Evolutionary conservation across 2,329 filamentous ascomycete species (phyloP).

Genomic region (Tolypocladium ophioglossoides): DNA sequence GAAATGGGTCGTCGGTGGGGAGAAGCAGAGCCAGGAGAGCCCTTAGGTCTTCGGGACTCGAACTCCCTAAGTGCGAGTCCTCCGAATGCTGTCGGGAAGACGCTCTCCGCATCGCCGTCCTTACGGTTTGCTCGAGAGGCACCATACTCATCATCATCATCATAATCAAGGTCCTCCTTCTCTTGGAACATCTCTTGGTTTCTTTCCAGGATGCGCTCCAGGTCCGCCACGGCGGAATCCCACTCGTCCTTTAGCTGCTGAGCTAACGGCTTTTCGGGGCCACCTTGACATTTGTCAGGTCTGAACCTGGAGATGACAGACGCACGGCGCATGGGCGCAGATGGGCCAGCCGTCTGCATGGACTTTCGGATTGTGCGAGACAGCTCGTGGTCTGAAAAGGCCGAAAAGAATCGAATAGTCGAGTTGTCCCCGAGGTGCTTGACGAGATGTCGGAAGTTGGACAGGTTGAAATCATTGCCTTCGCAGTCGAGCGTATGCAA

Average conservation of each 20-base stretch:
- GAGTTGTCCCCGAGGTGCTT: slow-evolving; percentile 31
- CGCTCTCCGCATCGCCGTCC: slow-evolving; percentile 13
- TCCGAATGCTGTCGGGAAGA: slow-evolving; percentile 23
- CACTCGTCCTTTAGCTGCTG: slow-evolving; percentile 29
- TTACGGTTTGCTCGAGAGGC: slow-evolving; percentile 8
- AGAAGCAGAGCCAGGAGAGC: slow-evolving; percentile 5
- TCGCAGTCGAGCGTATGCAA: slow-evolving; percentile 44
- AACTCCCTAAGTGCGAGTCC: slow-evolving; percentile 23
- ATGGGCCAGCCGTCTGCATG: slow-evolving; percentile 17
- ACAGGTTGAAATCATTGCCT: slow-evolving; percentile 43
- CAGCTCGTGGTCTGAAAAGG: slow-evolving; percentile 27
- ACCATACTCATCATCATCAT: slow-evolving; percentile 13
- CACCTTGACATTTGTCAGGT: slow-evolving; percentile 17
- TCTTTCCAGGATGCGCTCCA: slow-evolving; percentile 23
- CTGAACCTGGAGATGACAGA: slow-evolving; percentile 24
- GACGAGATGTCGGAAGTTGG: slow-evolving; percentile 36
- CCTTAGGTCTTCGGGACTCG: slow-evolving; percentile 15
- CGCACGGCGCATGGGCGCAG: slow-evolving; percentile 16
- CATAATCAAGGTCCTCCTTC: slow-evolving; percentile 1
- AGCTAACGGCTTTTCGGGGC: slow-evolving; percentile 19
- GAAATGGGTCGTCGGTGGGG: background rate
- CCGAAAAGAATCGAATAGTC: slow-evolving; percentile 33
- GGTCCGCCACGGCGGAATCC: slow-evolving; percentile 22
- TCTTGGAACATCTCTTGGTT: slow-evolving; percentile 21
- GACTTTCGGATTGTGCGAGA: slow-evolving; percentile 22